A percentile compares a stretch with the other conserved stretches of the same genome.
Evolutionary conservation across 176 grass and related monocot genomes (phyloP).

Genomic region (Triticum dicoccoides): DNA sequence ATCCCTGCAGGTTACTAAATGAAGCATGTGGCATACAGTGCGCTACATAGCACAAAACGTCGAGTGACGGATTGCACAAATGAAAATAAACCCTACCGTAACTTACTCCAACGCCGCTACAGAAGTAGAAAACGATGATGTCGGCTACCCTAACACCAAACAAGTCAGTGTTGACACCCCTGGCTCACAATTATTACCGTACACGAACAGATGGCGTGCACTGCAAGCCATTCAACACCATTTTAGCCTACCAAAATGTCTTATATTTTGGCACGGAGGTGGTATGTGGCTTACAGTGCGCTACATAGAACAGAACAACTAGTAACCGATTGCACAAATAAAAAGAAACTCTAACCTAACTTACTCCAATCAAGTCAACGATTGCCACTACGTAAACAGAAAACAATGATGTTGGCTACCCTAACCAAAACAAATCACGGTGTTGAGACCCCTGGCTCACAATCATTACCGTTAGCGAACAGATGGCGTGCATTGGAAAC

Average conservation of each 20-base stretch:
- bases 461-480: not conserved
- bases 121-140: not conserved
- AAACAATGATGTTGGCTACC: not conserved
- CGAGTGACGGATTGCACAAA: not conserved
- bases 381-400: not conserved
- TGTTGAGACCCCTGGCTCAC: too few species aligned
- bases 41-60: not conserved
- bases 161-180: not conserved
- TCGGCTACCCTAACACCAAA: not conserved
- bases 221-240: too few species aligned
- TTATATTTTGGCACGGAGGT: too few species aligned
- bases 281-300: not conserved
- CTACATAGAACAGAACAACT: not conserved
- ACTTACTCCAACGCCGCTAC: not conserved
- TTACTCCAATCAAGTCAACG: not conserved
- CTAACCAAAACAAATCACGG: not conserved
- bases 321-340: not conserved
- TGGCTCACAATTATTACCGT: not conserved
- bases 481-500: not conserved
- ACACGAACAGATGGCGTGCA: not conserved
- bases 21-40: not conserved
- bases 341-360: not conserved
- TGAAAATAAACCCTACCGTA: not conserved
- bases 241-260: too few species aligned
- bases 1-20: not conserved